A percentile compares a stretch with the other conserved stretches of the same genome.
Conservation (phyloP, 441 rosid species). For the Erodium moschatum region DNA sequence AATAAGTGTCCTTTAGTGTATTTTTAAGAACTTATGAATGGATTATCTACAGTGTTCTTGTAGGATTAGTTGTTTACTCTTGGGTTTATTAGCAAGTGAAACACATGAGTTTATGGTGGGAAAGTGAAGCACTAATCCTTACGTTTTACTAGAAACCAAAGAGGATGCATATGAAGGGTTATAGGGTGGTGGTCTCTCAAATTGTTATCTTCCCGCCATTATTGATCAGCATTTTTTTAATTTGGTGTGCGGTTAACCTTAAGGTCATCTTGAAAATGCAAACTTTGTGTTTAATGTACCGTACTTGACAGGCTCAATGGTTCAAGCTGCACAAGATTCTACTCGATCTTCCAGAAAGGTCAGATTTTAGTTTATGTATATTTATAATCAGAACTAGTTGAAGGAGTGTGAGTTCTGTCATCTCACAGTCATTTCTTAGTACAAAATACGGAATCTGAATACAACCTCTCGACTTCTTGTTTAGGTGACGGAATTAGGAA, state of each 20-base stretch:
- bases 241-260: too few relatives aligned
- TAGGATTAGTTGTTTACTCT: too few relatives aligned
- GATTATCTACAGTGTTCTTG: too few relatives aligned
- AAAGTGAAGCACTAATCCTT: too few relatives aligned
- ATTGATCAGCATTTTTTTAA: too few relatives aligned
- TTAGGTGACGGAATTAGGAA: conserved; percentile 54
- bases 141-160: too few relatives aligned
- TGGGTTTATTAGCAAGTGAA: too few relatives aligned
- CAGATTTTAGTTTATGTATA: background rate
- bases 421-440: background rate
- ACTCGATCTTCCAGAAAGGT: conserved; percentile 73
- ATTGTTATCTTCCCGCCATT: too few relatives aligned
- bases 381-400: background rate
- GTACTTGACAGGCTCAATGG: conserved; percentile 39
- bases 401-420: background rate
- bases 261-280: background rate
- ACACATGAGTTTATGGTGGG: too few relatives aligned
- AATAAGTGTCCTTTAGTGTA: background rate
- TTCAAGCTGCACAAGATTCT: conserved; percentile 39
- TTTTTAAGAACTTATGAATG: too few relatives aligned
- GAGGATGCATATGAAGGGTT: too few relatives aligned
- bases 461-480: background rate
- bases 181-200: too few relatives aligned
- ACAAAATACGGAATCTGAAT: background rate
- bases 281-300: background rate